A percentile compares a stretch with the other conserved stretches of the same genome.
Evolutionary conservation across 257 asterid species (phyloP).

Genomic region (Gentiana straminea): DNA sequence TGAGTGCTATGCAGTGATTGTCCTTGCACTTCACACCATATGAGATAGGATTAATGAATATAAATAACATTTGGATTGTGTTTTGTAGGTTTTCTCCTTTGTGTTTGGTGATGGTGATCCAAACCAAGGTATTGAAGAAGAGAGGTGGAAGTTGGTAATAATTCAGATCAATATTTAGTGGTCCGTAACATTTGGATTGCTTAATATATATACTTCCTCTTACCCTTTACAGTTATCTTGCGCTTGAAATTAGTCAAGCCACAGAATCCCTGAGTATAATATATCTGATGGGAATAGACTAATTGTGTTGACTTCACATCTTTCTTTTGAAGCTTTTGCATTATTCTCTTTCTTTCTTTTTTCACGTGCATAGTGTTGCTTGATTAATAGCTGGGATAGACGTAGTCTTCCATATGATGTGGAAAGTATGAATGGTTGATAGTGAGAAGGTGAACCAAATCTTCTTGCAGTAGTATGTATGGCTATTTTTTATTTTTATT

Average conservation of each 20-base stretch:
- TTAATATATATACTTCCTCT: slow-evolving; percentile 10
- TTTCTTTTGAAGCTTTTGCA: background rate
- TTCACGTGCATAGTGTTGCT: background rate
- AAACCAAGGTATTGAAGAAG: slow-evolving; percentile 98
- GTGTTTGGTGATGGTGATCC: slow-evolving; percentile 99
- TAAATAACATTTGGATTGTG: background rate
- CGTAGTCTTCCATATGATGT: background rate
- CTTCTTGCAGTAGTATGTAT: too few relatives aligned
- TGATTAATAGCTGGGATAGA: background rate
- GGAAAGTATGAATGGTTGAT: too few relatives aligned
- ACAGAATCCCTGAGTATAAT: background rate
- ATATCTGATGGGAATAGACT: background rate
- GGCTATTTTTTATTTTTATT: background rate
- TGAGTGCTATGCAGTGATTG: slow-evolving; percentile 22
- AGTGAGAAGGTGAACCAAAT: too few relatives aligned
- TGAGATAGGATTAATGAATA: background rate
- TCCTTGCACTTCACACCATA: background rate
- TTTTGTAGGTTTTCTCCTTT: slow-evolving; percentile 80
- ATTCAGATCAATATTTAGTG: slow-evolving; percentile 76
- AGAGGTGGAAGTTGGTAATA: slow-evolving; percentile 99
- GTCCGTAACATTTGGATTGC: slow-evolving; percentile 42
- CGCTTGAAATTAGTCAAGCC: slow-evolving; percentile 5
- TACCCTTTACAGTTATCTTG: slow-evolving; percentile 10
- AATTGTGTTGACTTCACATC: slow-evolving; percentile 1
- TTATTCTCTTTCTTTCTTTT: background rate